Percentiles rank a stretch among this genome's conserved stretches.
Evolutionary conservation across 495 filamentous ascomycete species (phyloP).

Genomic region (Penicillium turbatum): DNA sequence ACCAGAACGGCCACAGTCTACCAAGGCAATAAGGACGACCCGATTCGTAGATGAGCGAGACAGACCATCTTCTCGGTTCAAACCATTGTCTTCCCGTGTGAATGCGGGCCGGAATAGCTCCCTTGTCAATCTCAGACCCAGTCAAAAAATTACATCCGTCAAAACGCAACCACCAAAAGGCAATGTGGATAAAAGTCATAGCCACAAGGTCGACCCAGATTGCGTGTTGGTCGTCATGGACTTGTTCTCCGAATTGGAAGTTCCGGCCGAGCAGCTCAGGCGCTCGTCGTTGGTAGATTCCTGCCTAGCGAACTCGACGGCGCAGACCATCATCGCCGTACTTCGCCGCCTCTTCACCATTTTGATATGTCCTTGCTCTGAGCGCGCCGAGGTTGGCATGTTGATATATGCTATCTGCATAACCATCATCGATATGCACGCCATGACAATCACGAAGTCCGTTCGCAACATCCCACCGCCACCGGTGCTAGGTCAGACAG

Average conservation of each 20-base stretch:
- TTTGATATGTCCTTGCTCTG: constrained; percentile 16
- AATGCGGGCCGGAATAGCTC: background rate
- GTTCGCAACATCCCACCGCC: background rate
- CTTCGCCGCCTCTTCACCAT: constrained; percentile 11
- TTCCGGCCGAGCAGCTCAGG: background rate
- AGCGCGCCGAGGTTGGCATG: constrained; percentile 10
- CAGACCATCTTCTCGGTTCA: background rate
- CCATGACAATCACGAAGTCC: background rate
- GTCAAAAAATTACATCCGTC: background rate
- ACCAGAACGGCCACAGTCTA: background rate
- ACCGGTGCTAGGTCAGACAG: background rate
- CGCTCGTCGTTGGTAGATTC: background rate
- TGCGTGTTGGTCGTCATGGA: constrained; percentile 2
- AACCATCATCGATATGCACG: constrained; percentile 15
- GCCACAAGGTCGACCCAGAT: background rate
- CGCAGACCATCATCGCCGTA: background rate
- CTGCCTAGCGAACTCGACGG: background rate
- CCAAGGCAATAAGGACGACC: background rate
- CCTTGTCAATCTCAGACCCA: background rate
- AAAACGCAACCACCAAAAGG: background rate
- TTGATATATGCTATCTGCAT: constrained; percentile 13
- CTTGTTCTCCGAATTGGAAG: constrained; percentile 4
- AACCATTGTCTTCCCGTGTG: background rate
- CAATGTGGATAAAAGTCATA: background rate
- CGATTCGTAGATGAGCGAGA: constrained; percentile 7